Evolutionary conservation across 2,329 filamentous ascomycete genomes (phyloP).

Genomic region (Davidsoniella virescens): DNA sequence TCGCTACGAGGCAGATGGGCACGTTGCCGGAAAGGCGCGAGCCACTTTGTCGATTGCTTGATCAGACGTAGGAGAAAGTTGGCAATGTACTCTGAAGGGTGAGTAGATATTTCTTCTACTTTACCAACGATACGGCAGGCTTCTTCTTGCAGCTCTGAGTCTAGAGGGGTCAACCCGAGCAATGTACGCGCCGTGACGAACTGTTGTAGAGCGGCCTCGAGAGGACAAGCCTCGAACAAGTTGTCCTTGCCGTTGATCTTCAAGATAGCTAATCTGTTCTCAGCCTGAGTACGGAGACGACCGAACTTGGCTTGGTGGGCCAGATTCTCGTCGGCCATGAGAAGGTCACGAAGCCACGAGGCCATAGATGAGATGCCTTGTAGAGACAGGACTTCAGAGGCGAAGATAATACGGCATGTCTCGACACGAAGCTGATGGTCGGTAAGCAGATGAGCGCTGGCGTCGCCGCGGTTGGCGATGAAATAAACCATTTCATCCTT

Average conservation of each 20-base stretch:
- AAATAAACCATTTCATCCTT: slow-evolving; percentile 41
- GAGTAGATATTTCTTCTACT: slow-evolving; percentile 35
- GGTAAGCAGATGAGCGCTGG: slow-evolving; percentile 25
- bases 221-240: slow-evolving; percentile 39
- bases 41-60: slow-evolving; percentile 34
- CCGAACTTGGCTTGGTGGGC: slow-evolving; percentile 30
- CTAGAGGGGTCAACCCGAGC: slow-evolving; percentile 42
- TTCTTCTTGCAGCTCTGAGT: slow-evolving; percentile 42
- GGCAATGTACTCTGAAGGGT: slow-evolving; percentile 32
- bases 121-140: slow-evolving; percentile 40
- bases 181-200: slow-evolving; percentile 35
- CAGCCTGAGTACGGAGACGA: slow-evolving; percentile 29
- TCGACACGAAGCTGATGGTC: slow-evolving; percentile 41
- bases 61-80: slow-evolving; percentile 41
- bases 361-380: slow-evolving; percentile 23
- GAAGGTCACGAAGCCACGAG: slow-evolving; percentile 42
- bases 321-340: slow-evolving; percentile 32
- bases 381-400: slow-evolving; percentile 31
- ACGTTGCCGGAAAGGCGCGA: slow-evolving; percentile 37
- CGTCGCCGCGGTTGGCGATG: slow-evolving; percentile 27
- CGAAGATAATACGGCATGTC: slow-evolving; percentile 42
- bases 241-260: slow-evolving; percentile 42
- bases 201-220: slow-evolving; percentile 37
- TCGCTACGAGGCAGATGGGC: slow-evolving; percentile 41
- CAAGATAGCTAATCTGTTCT: slow-evolving; percentile 31